Base-by-base conservation (phyloP, 345 rosid species). In the Eucalyptus victrix region DNA sequence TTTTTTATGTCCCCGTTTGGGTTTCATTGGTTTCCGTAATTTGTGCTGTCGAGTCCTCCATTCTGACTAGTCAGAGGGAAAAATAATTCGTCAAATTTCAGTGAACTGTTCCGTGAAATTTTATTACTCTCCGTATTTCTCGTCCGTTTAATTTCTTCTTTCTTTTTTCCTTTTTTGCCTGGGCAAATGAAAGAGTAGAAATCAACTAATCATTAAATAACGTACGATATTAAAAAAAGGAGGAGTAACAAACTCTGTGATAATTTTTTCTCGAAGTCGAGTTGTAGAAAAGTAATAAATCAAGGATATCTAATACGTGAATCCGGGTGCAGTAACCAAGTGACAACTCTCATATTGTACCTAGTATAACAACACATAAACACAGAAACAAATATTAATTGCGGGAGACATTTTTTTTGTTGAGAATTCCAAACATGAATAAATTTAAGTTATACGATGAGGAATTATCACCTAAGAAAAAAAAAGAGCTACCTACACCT, bases 301-400 rank as follows among this genome's bases (percentile, higher is more conserved):
- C 72, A 14, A 65, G n/a, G 9, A 30, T 30, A 65, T 65, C 37
- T 14, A 65, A 30, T 28, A 60, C 32, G 16, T 0, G 2, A 28
- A 0, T 60, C 3, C 0, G 0, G 26, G 4, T 30, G 72, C 18
- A 8, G 17, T n/a, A 67, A 67, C 0, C 9, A 32, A n/a, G 40
- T 8, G 76, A 67, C 37, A 9, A 16, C 40, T 67, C 40, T 16
- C 80, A 9, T 4, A 14, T 60, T 0, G 1, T 13, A 28, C 37
- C 10, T 1, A 67, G 12, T 8, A 32, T 67, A 1, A 2, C 23
- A 67, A 32, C 9, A 16, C 80, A 32, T 67, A 32, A 32, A 32
- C 42, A 32, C 42, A 67, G 3, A n/a, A 7, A n/a, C 16, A n/a
- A 67, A 32, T 67, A 32, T 18, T 65, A 30, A n/a, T n/a, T 7